Percentiles rank a stretch among this genome's conserved stretches.
phyloP scores from a whole-genome alignment of 805 yeast species.

The Suhomyces prunicola region DNA sequence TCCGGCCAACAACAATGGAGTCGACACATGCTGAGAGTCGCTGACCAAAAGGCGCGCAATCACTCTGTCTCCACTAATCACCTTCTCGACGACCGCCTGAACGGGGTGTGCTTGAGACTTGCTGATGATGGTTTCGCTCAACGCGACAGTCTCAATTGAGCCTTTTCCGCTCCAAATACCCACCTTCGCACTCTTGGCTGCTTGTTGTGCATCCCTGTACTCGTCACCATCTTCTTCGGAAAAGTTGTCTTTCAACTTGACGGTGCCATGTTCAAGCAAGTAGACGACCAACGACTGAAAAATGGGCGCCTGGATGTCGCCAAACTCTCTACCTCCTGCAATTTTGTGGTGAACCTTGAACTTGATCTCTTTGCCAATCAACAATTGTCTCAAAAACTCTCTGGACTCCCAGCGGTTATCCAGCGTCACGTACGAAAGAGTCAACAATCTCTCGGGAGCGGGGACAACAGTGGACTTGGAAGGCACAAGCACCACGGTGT shows the following conservation, averaged over 20 bases:
- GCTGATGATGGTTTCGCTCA: conserved; percentile 29
- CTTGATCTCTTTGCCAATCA: conserved; percentile 63
- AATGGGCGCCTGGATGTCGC: conserved; percentile 64
- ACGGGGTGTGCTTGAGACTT: conserved; percentile 42
- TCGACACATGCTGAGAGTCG: conserved; percentile 50
- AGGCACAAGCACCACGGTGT: conserved; percentile 62
- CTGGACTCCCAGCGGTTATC: conserved; percentile 59
- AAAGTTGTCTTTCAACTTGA: conserved; percentile 56
- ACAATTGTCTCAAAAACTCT: conserved; percentile 57
- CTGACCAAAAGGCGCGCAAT: conserved; percentile 53
- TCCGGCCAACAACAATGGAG: conserved; percentile 71
- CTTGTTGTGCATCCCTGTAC: conserved; percentile 42
- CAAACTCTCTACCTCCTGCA: conserved; percentile 59
- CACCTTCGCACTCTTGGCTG: conserved; percentile 46
- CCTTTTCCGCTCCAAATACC: conserved; percentile 53
- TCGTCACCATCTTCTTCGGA: conserved; percentile 36
- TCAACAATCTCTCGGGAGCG: conserved; percentile 55
- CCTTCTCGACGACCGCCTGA: conserved; percentile 68
- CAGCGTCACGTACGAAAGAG: conserved; percentile 63
- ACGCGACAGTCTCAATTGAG: conserved; percentile 18
- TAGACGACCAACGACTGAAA: conserved; percentile 58
- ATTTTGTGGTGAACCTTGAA: conserved; percentile 56
- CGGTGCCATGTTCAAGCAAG: conserved; percentile 56
- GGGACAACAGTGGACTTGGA: conserved; percentile 39
- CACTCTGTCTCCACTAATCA: conserved; percentile 76